These are phyloP conservation scores for Ustilago bromivora DNA, from an alignment of 1,284 basidiomycete species.

Conservation along the genomic window DNA sequence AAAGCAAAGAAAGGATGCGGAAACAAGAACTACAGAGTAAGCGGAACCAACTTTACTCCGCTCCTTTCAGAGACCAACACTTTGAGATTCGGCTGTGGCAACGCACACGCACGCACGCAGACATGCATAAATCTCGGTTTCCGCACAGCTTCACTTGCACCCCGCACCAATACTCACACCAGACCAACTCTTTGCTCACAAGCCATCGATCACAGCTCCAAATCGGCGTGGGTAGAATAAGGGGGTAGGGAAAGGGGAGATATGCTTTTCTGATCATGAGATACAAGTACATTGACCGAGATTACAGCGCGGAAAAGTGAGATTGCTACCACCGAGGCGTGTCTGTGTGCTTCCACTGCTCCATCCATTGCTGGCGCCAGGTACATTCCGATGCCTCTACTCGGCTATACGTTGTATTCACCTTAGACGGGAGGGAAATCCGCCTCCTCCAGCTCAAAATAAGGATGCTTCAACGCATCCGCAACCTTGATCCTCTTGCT, in stretches of 20 bases:
- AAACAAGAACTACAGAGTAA: neutral
- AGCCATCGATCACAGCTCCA: neutral
- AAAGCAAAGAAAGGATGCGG: neutral
- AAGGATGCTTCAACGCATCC: slow-evolving; percentile 66
- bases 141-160: slow-evolving; percentile 3
- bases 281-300: too few relatives aligned
- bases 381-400: neutral
- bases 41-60: too few relatives aligned
- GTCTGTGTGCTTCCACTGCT: neutral
- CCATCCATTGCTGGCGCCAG: neutral
- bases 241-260: neutral
- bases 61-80: slow-evolving; percentile 8
- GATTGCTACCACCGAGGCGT: too few relatives aligned
- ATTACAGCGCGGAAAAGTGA: too few relatives aligned
- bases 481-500: slow-evolving; percentile 72
- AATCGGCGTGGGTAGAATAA: neutral
- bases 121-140: neutral
- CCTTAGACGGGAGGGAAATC: slow-evolving; percentile 58
- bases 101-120: slow-evolving; percentile 18
- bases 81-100: too few relatives aligned
- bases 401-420: neutral
- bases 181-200: neutral
- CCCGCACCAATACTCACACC: neutral
- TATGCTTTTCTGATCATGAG: neutral
- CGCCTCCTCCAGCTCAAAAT: slow-evolving; percentile 61